These are phyloP conservation scores for Podospora anserina DNA, from an alignment of 495 filamentous ascomycete genomes.

Conservation along the genomic window DNA sequence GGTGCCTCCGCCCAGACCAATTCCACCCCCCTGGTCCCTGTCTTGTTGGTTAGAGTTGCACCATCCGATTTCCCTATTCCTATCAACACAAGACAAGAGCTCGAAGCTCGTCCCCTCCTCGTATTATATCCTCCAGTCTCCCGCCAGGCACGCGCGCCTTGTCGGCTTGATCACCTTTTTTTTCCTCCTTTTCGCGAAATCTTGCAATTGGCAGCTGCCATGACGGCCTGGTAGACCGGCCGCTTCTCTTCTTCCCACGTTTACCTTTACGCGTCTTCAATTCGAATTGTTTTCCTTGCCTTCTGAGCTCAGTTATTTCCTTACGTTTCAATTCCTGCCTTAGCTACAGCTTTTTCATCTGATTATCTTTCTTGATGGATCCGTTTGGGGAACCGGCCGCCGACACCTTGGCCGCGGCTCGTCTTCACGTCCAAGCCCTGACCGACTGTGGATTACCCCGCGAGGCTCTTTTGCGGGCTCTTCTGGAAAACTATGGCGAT, in stretches of 20 bases:
- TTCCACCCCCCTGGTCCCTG: not conserved
- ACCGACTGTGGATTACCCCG: constrained; percentile 32
- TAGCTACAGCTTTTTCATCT: constrained; percentile 2
- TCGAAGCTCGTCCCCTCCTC: constrained; percentile 4
- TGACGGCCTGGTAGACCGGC: constrained; percentile 11
- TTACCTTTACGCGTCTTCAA: constrained; percentile 27
- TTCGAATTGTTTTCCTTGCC: constrained; percentile 20
- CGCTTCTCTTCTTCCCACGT: constrained; percentile 16
- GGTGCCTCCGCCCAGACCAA: constrained; percentile 12
- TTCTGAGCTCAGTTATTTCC: not conserved
- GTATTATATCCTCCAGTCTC: constrained; percentile 20
- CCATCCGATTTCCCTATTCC: not conserved
- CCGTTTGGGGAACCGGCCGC: constrained; percentile 44
- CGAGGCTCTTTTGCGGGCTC: constrained; percentile 32
- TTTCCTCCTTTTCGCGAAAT: constrained; percentile 3
- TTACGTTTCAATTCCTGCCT: not conserved
- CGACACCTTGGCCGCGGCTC: constrained; percentile 32
- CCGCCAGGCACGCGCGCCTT: constrained; percentile 9
- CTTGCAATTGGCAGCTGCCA: constrained; percentile 10
- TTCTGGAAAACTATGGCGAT: constrained; percentile 30
- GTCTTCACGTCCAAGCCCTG: constrained; percentile 34
- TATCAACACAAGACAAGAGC: not conserved
- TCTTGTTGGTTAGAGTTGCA: not conserved
- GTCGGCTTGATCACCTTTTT: constrained; percentile 10
- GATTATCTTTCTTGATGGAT: constrained; percentile 21